Percentiles rank a stretch among this genome's conserved stretches.
Conservation (phyloP, 345 rosid genomes). For the Citrus trifoliata region DNA sequence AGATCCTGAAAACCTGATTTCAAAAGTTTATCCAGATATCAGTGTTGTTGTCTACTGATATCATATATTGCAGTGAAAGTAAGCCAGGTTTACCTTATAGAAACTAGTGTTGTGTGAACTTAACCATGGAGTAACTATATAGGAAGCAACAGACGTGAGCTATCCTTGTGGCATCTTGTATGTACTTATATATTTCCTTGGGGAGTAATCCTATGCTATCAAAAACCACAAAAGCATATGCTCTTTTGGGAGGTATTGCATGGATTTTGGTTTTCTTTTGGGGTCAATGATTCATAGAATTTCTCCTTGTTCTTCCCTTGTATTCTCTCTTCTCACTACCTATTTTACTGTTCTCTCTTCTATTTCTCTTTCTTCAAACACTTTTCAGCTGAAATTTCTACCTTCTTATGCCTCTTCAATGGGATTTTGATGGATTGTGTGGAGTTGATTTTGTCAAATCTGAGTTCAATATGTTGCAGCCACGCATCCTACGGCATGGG, state of each 20-base stretch:
- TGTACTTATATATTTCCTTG: not conserved
- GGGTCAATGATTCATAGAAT: not conserved
- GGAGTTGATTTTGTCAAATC: not conserved
- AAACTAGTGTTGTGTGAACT: not conserved
- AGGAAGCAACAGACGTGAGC: not conserved
- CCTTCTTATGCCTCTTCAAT: not conserved
- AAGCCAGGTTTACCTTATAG: not conserved
- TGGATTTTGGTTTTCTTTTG: not conserved
- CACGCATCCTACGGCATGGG: not conserved
- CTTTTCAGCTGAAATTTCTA: not conserved
- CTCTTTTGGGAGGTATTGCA: not conserved
- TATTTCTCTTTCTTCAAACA: too few relatives aligned
- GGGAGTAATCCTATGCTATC: not conserved
- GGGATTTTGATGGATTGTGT: not conserved
- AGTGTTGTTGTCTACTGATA: not conserved
- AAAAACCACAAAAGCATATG: not conserved
- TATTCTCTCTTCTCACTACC: not conserved
- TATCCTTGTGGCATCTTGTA: not conserved
- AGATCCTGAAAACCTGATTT: not conserved
- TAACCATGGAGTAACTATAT: not conserved
- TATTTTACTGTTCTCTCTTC: not conserved
- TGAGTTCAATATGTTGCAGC: not conserved
- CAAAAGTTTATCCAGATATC: not conserved
- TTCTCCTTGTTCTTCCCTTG: not conserved
- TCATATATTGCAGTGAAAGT: not conserved